A percentile compares a stretch with the other conserved stretches of the same genome.
Conservation (phyloP, 306 rosid species). For the Trichosanthes cucumerina region DNA sequence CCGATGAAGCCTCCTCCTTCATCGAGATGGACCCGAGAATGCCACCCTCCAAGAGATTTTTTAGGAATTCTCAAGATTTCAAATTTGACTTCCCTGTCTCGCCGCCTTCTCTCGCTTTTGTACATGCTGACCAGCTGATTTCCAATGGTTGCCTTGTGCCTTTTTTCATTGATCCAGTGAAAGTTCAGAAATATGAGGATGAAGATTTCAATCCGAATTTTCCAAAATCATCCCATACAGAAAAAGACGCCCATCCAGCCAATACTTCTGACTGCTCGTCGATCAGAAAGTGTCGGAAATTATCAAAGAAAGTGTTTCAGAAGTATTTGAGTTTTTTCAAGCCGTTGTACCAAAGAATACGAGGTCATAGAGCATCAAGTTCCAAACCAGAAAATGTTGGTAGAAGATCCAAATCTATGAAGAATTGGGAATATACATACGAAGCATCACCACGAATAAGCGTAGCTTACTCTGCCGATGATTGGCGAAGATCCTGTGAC, state of each 20-base stretch:
- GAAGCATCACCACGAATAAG: conserved; percentile 62
- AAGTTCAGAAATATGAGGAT: conserved; percentile 38
- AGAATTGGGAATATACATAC: conserved; percentile 46
- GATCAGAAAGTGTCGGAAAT: conserved; percentile 51
- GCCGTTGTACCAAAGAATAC: conserved; percentile 62
- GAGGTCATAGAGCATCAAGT: conserved; percentile 36
- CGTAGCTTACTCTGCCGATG: conserved; percentile 10
- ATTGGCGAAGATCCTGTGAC: conserved; percentile 14
- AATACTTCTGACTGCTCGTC: conserved; percentile 42
- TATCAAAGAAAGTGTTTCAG: conserved; percentile 51
- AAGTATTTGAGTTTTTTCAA: conserved; percentile 68
- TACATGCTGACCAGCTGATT: conserved; percentile 88
- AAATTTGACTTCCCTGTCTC: conserved; percentile 78
- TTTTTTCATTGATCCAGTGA: conserved; percentile 58
- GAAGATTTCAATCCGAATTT: conserved; percentile 21
- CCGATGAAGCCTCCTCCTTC: conserved; percentile 80
- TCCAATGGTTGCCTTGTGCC: conserved; percentile 87
- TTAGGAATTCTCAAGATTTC: conserved; percentile 62
- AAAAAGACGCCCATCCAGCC: conserved; percentile 20
- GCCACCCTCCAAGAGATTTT: conserved; percentile 87
- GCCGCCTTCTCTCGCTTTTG: conserved; percentile 45
- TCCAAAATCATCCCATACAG: conserved; percentile 27
- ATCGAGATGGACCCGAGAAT: conserved; percentile 96
- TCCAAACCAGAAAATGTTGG: conserved; percentile 35
- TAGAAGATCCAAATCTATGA: conserved; percentile 37